Base-by-base conservation (phyloP, 2,329 filamentous ascomycete genomes). In the Colletotrichum sp. region DNA sequence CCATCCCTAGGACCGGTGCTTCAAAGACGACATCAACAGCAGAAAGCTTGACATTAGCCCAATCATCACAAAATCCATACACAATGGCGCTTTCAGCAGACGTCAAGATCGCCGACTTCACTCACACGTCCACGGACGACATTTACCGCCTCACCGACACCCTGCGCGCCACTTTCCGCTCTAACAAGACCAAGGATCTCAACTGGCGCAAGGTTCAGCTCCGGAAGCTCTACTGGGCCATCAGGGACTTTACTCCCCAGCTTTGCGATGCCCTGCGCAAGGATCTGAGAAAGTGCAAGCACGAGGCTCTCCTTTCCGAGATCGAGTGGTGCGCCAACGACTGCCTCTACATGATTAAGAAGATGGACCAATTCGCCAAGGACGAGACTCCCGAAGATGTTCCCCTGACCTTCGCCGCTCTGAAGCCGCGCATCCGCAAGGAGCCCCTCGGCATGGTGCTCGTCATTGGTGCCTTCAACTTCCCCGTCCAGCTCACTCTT, bases 381-480 rank as follows among this genome's bases (percentile, higher is more conserved):
- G 96, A 98, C 80, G 95, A 98, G 83, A 88, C 88, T 79, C 87
- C 95, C 36, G 84, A 84, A 57, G 93, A 95, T 81, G 93, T 97
- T 21, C 87, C 92, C 15, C 81, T 95, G 59, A 87, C 89, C 55
- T 95, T 93, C 84, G 89, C 89, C 77, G 81, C 93, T 55, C 89
- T 98, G 85, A 92, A 87, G 70, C 93, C 95, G 47, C 93, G 90
- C 80, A 92, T 97, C 81, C 89, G 92, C 77, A 97, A 98, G 85
- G 96, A 98, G 80, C 97, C 97, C 2, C 84, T 98, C 71, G 97
- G 97, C 43, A 87, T 92, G 54, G 91, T 95, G 13, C 87, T 98
- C 78, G 91, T 98, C 79, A 97, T 98, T 80, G 95, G 95, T 71
- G 92, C 97, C 57, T 98, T 95, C 90, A 99, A 99, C 87, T 98